phyloP scores from a whole-genome alignment of 2,329 filamentous ascomycete species.

The Fusarium fujikuroi region DNA sequence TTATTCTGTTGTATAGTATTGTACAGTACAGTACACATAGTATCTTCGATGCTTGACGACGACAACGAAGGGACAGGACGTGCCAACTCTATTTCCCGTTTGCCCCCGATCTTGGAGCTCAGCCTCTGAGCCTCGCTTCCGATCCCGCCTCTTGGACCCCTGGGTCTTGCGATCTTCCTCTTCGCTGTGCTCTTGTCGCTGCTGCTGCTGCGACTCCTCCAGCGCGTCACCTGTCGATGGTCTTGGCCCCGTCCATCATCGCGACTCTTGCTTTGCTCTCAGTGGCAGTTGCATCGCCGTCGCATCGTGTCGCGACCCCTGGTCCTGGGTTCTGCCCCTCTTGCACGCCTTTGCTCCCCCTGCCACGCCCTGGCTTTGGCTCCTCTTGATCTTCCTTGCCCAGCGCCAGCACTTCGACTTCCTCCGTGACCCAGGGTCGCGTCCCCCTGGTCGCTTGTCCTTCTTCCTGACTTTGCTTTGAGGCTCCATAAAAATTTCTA shows the following conservation, averaged over 20 bases:
- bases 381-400: constrained; percentile 44
- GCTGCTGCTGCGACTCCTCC: not conserved
- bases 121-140: constrained; percentile 28
- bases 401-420: constrained; percentile 39
- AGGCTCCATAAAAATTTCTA: constrained; percentile 53
- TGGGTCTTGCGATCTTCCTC: constrained; percentile 18
- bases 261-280: constrained; percentile 28
- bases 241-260: constrained; percentile 39
- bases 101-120: constrained; percentile 26
- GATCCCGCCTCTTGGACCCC: constrained; percentile 34
- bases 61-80: constrained; percentile 1
- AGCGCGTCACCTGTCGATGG: constrained; percentile 26
- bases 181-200: not conserved
- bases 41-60: constrained; percentile 37
- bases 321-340: constrained; percentile 41
- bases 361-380: constrained; percentile 42
- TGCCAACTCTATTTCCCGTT: constrained; percentile 32
- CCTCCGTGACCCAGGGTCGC: constrained; percentile 47
- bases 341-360: constrained; percentile 38
- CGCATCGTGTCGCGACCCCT: constrained; percentile 43
- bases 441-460: constrained; percentile 43
- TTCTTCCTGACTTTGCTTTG: constrained; percentile 48
- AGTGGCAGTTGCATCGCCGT: constrained; percentile 34
- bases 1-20: constrained; percentile 7
- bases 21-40: constrained; percentile 9